These are phyloP conservation scores for Russula compacta DNA, from an alignment of 768 basidiomycete species.

Conservation along the genomic window DNA sequence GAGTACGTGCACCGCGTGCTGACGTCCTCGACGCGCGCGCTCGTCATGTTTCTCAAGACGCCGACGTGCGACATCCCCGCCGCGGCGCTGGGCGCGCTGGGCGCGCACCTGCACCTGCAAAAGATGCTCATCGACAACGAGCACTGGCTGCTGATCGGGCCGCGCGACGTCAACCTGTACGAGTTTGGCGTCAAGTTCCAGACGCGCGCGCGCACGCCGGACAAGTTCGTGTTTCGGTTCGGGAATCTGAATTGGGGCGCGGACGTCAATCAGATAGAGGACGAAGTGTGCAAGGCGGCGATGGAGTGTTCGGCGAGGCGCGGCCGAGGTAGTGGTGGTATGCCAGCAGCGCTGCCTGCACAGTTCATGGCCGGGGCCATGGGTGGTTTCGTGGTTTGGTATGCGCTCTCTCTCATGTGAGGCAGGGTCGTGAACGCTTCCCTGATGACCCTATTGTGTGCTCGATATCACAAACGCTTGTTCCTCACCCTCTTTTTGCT, in stretches of 20 bases:
- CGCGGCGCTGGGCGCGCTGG: neutral
- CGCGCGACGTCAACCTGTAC: neutral
- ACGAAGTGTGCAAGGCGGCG: slow-evolving; percentile 5
- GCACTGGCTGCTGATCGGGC: slow-evolving; percentile 9
- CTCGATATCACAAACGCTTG: neutral
- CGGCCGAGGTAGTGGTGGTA: neutral
- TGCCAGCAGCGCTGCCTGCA: slow-evolving; percentile 13
- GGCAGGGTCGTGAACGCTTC: neutral
- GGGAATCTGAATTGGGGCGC: slow-evolving; percentile 14
- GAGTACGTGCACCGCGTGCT: slow-evolving; percentile 14
- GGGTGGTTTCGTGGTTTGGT: slow-evolving; percentile 18
- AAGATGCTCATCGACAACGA: slow-evolving; percentile 10
- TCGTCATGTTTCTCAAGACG: slow-evolving; percentile 11
- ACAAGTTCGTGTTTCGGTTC: slow-evolving; percentile 1
- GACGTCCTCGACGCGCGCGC: slow-evolving; percentile 3
- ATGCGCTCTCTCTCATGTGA: slow-evolving; percentile 15
- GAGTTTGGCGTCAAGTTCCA: slow-evolving; percentile 7
- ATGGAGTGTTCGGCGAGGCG: neutral
- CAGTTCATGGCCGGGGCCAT: slow-evolving; percentile 16
- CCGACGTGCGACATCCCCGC: slow-evolving; percentile 4
- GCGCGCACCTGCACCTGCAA: neutral
- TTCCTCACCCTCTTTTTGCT: neutral
- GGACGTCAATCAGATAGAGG: slow-evolving; percentile 9
- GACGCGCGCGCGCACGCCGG: neutral
- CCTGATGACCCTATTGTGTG: neutral